These are phyloP conservation scores for Maudiozyma barnettii DNA, from an alignment of 805 yeast genomes.

Conservation along the genomic window DNA sequence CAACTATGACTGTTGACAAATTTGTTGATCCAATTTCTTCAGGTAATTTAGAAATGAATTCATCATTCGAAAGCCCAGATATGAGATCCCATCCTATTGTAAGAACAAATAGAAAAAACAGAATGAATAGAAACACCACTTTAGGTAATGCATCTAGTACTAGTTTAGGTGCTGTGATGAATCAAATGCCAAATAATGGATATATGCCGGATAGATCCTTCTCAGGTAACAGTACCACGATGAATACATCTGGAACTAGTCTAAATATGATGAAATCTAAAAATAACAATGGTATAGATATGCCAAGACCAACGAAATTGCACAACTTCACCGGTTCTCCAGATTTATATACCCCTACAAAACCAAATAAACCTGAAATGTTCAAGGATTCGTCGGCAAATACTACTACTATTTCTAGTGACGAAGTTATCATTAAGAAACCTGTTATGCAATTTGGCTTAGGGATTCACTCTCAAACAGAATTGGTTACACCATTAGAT, in stretches of 20 bases:
- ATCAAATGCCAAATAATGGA: conserved; percentile 6
- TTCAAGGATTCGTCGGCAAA: neutral
- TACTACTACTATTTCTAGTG: neutral
- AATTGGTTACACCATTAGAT: conserved; percentile 3
- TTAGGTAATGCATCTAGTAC: conserved; percentile 25
- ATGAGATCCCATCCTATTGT: conserved; percentile 8
- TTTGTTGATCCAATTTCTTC: conserved; percentile 18
- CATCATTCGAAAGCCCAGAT: conserved; percentile 7
- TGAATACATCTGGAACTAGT: neutral
- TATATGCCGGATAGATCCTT: conserved; percentile 4
- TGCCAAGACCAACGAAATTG: conserved; percentile 4
- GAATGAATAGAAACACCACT: conserved; percentile 22
- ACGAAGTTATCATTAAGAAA: neutral
- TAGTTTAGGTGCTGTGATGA: conserved; percentile 8
- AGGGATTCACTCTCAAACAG: neutral
- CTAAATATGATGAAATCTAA: neutral
- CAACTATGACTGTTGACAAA: conserved; percentile 8
- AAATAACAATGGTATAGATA: neutral
- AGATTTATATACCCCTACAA: conserved; percentile 8
- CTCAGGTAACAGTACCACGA: neutral
- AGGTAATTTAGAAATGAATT: conserved; percentile 3
- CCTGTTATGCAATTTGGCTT: conserved; percentile 4
- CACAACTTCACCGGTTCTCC: neutral
- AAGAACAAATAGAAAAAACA: conserved; percentile 28
- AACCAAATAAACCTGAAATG: conserved; percentile 8